A percentile compares a stretch with the other conserved stretches of the same genome.
phyloP scores from a whole-genome alignment of 768 basidiomycete genomes.

The Mycena latifolia region DNA sequence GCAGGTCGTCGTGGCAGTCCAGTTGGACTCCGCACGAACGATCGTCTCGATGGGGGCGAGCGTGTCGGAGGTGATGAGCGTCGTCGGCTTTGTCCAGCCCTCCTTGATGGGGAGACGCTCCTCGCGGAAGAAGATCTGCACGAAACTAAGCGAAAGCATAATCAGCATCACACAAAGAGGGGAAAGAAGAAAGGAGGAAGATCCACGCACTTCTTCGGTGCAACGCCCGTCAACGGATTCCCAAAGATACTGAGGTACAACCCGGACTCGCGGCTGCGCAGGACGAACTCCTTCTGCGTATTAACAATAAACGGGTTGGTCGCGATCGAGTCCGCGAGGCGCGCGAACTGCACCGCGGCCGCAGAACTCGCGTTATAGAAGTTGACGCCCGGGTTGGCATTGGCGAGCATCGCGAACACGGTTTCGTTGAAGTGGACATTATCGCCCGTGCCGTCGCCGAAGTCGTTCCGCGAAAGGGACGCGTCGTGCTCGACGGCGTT shows the following conservation, averaged over 20 bases:
- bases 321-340: slow-evolving; percentile 10
- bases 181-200: too few relatives aligned
- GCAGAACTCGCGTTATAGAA: slow-evolving; percentile 22
- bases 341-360: slow-evolving; percentile 5
- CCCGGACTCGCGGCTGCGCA: slow-evolving; percentile 25
- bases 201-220: slow-evolving; percentile 30
- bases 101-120: slow-evolving; percentile 29
- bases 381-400: slow-evolving; percentile 20
- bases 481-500: slow-evolving; percentile 28
- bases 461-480: slow-evolving; percentile 22
- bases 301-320: slow-evolving; percentile 24
- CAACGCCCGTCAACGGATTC: slow-evolving; percentile 16
- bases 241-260: slow-evolving; percentile 33
- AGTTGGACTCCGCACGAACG: too few relatives aligned
- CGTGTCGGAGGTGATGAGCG: too few relatives aligned
- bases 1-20: too few relatives aligned
- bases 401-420: slow-evolving; percentile 6
- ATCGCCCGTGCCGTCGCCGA: slow-evolving; percentile 18
- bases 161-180: not conserved
- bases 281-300: slow-evolving; percentile 29
- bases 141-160: slow-evolving; percentile 7
- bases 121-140: slow-evolving; percentile 28
- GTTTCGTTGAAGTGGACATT: slow-evolving; percentile 28
- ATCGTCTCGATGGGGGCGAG: too few relatives aligned
- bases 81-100: too few relatives aligned